phyloP scores from a whole-genome alignment of 257 asterid genomes.

The Anisodus acutangulus region DNA sequence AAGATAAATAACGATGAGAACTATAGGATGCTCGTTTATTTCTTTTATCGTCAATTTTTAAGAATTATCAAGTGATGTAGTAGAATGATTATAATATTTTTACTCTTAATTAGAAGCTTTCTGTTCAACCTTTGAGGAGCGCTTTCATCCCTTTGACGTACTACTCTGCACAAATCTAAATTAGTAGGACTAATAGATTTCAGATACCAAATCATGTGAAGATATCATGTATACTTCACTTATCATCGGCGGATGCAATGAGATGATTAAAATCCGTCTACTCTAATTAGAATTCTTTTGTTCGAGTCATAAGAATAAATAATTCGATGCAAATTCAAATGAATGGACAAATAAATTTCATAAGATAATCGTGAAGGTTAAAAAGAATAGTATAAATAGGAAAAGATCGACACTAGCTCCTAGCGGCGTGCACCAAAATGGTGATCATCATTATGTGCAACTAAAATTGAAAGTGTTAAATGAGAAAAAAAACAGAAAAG shows the following conservation, averaged over 20 bases:
- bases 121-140: neutral
- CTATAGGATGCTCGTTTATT: too few relatives aligned
- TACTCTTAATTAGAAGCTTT: neutral
- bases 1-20: too few relatives aligned
- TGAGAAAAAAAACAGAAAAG: neutral
- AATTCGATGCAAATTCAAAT: neutral
- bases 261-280: neutral
- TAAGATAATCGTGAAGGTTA: neutral
- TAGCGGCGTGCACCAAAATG: slow-evolving; percentile 24
- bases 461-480: neutral
- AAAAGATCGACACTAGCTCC: neutral
- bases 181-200: neutral
- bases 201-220: neutral
- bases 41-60: too few relatives aligned
- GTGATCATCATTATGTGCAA: slow-evolving; percentile 7
- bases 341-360: neutral
- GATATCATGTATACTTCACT: neutral
- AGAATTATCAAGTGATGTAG: too few relatives aligned
- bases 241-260: neutral
- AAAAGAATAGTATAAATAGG: neutral
- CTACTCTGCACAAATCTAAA: too few relatives aligned
- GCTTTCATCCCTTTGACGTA: too few relatives aligned
- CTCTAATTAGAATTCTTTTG: too few relatives aligned
- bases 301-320: neutral
- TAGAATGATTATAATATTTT: too few relatives aligned